Conservation (phyloP, 2,329 filamentous ascomycete species). For the Fusarium keratoplasticum region DNA sequence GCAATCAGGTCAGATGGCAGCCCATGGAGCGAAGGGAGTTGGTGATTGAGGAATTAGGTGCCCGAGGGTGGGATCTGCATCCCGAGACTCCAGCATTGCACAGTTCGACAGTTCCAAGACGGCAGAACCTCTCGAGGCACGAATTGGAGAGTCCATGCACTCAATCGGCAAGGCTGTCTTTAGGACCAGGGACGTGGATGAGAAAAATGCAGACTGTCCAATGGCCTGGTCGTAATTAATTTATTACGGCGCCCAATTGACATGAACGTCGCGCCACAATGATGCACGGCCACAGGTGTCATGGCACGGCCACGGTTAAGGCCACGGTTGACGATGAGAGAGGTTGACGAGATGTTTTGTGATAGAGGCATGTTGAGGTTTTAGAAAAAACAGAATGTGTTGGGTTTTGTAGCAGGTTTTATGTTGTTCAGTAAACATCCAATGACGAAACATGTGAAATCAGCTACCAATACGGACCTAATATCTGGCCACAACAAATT, state of each 20-base stretch:
- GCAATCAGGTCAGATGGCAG: background rate
- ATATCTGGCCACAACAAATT: background rate
- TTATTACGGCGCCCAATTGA: conserved; percentile 29
- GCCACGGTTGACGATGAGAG: background rate
- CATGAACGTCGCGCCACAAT: conserved; percentile 37
- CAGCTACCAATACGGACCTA: background rate
- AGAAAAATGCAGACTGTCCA: conserved; percentile 14
- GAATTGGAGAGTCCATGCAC: conserved; percentile 6
- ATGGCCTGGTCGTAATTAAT: conserved; percentile 26
- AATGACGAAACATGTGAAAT: background rate
- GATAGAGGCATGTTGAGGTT: background rate
- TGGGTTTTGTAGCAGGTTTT: background rate
- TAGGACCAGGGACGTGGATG: conserved; percentile 5
- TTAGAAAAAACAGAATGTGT: background rate
- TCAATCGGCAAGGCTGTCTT: conserved; percentile 19
- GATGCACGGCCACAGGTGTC: conserved; percentile 20
- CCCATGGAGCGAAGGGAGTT: background rate
- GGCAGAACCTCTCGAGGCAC: background rate
- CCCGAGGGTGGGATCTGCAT: background rate
- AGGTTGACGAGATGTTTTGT: background rate
- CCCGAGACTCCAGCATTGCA: background rate
- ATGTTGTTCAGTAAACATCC: background rate
- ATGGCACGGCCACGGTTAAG: background rate
- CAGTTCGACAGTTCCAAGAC: background rate
- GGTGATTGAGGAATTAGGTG: background rate